Base-by-base conservation (phyloP, 768 basidiomycete genomes). In the Xanthoconium stramineum region DNA sequence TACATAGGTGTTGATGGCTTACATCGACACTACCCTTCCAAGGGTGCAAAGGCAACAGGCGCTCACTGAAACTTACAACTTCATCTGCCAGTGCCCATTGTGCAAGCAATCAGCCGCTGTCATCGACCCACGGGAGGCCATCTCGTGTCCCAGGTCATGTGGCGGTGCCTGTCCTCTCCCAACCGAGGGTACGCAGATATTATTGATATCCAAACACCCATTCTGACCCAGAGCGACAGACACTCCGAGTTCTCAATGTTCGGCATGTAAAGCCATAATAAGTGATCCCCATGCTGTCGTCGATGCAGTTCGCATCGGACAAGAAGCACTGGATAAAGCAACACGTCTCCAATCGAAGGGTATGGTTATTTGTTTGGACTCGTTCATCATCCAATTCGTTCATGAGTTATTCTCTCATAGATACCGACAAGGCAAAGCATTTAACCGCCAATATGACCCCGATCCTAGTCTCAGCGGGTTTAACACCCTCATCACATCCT, bases 1-100 rank as follows among this genome's bases (percentile, higher is more conserved):
- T 35, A 3, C 15, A 30, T 52, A 94, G 94, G 77, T 98, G 43
- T 60, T 88, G 36, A 93, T 88, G 0, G 78, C 90, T 10, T 98
- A 98, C 61, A 78, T 97, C 44, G 96, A 98, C 67, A 83, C 89
- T 0, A 91, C 92, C 0, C 74, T 89, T 3, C 88, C 94, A 0
- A 73, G 71, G 11, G 55, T 63, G 0, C 67, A 76, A 19, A 77
- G 95, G 30, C 85, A 82, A 57, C 68, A 71, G 33, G 74, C 80
- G 1, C 76, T 98, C 19, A 63, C 73, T 43, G 84, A 88, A 56
- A 86, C 89, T 1, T 97, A 98, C 70, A 79, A 81, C 60, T 98
- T 98, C 63, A 72, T 64, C 9, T 98, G 95, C 63, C 62, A 55
- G 12, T 98, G 96, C 65, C 30, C 58, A 0, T 69, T 90, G 0